These are phyloP conservation scores for Xylariaceae sp. DNA, from an alignment of 2,329 filamentous ascomycete species.

Conservation along the genomic window DNA sequence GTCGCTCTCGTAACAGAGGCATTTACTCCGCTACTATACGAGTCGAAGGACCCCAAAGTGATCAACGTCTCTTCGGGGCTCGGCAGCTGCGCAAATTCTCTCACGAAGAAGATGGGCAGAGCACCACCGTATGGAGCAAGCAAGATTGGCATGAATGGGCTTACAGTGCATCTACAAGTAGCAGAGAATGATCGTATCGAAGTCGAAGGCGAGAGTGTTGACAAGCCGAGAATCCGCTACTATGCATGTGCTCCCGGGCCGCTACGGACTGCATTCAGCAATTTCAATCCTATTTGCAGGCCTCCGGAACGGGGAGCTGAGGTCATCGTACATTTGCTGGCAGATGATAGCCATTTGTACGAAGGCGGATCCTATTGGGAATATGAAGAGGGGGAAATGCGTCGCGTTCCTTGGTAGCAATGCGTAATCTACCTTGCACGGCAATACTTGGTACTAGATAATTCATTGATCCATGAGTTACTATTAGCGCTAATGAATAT, in stretches of 20 bases:
- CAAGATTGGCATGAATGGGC: slow-evolving; percentile 17
- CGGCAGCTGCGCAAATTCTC: slow-evolving; percentile 7
- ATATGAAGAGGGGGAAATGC: slow-evolving; percentile 13
- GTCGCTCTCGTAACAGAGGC: slow-evolving; percentile 8
- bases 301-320: slow-evolving; percentile 5
- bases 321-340: slow-evolving; percentile 7
- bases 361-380: slow-evolving; percentile 15
- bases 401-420: slow-evolving; percentile 17
- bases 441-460: too few relatives aligned
- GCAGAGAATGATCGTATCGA: slow-evolving; percentile 14
- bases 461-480: too few relatives aligned
- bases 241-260: slow-evolving; percentile 4
- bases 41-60: slow-evolving; percentile 8
- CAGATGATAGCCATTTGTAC: slow-evolving; percentile 3
- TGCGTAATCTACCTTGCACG: too few relatives aligned
- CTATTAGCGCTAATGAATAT: too few relatives aligned
- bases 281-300: neutral
- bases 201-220: neutral
- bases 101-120: slow-evolving; percentile 9
- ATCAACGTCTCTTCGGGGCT: slow-evolving; percentile 19
- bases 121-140: slow-evolving; percentile 3
- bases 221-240: slow-evolving; percentile 4
- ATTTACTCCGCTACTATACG: slow-evolving; percentile 2
- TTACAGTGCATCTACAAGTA: slow-evolving; percentile 17
- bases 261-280: slow-evolving; percentile 5